Evolutionary conservation across 495 filamentous ascomycete genomes (phyloP), one percentile per base, ranked within the genome.

Genomic region (Aspergillus affinis): DNA sequence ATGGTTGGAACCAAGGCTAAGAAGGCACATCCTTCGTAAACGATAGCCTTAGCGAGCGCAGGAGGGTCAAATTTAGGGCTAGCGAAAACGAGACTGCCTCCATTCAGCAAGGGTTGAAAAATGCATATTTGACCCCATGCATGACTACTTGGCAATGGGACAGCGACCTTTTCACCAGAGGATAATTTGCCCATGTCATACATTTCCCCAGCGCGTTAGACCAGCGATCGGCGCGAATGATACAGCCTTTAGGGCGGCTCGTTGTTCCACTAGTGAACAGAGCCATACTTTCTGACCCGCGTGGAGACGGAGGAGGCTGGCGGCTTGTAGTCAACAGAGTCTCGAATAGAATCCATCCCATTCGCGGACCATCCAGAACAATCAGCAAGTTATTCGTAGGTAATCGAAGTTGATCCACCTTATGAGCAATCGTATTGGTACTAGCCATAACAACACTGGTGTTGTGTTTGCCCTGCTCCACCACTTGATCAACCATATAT

Each of bases 201-300:
- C 57, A 46, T 29, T 4, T 26, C 23, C 23, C 23, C n/a, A 54
- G 21, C 21, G 44, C 21, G 29, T 51, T 21, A 30, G 32, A 15
- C 57, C 45, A 58, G 15, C 59, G 44, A n/a, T 52, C 41, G 18
- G 50, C 46, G 48, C 55, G 64, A 27, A 64, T 58, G 26, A 69
- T 48, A 53, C 77, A 79, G 23, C 69, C 71, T 60, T 81, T 81
- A 3, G 78, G 77, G 3, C 69, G 63, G 10, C 62, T 62, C 4
- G 76, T 74, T 0, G 75, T 79, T 18, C 78, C 77, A 54, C 73
- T 76, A 1, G 75, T 79, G 60, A 79, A 81, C 20, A 81, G 58
- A 26, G 77, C 65, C 54, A 53, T 23, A 18, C 29, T 45, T 45
- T 48, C 53, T 48, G n/a, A 45, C 21, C 30, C 18, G 44, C 26